Percentiles rank a stretch among this genome's conserved stretches.
Conservation (phyloP, 2,329 filamentous ascomycete genomes). For the Graphilbum sp. region DNA sequence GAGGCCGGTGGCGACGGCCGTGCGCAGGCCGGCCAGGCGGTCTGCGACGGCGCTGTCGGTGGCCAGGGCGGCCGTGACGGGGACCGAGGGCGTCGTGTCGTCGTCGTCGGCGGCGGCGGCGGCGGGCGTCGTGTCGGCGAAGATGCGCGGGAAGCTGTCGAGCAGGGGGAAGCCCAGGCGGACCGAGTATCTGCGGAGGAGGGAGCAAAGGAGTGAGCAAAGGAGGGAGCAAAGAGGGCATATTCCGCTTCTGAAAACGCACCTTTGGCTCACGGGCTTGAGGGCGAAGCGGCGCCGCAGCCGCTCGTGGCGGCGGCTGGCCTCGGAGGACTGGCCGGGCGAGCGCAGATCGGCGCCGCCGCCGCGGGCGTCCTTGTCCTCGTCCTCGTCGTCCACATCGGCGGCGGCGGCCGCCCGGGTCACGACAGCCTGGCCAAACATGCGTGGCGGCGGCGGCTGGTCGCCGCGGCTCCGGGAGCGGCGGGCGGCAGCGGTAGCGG, state of each 20-base stretch:
- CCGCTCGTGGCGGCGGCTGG: conserved; percentile 7
- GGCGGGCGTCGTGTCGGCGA: conserved; percentile 25
- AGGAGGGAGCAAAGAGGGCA: background rate
- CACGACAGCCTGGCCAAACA: conserved; percentile 26
- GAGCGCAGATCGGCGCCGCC: background rate
- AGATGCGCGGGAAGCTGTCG: conserved; percentile 71
- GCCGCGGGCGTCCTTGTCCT: conserved; percentile 4
- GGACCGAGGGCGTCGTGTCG: conserved; percentile 25
- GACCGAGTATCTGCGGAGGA: conserved; percentile 28
- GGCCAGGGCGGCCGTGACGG: conserved; percentile 45
- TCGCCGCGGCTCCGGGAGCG: background rate
- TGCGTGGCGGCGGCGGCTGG: conserved; percentile 11
- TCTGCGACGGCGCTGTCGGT: conserved; percentile 60
- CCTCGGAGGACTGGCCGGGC: background rate
- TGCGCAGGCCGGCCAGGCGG: conserved; percentile 49
- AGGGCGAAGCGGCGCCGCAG: conserved; percentile 12
- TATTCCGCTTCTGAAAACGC: no score
- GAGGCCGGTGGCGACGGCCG: conserved; percentile 22
- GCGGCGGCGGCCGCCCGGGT: conserved; percentile 12
- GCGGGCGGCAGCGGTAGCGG: no score
- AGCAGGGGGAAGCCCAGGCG: conserved; percentile 56
- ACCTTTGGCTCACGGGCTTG: conserved; percentile 14
- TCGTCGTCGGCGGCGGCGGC: no score
- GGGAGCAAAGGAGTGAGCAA: background rate
- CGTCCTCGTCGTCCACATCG: conserved; percentile 10